Percentiles rank a stretch among this genome's conserved stretches.
These are phyloP conservation scores for Penicillium desertorum DNA, from an alignment of 495 filamentous ascomycete species.

Conservation along the genomic window DNA sequence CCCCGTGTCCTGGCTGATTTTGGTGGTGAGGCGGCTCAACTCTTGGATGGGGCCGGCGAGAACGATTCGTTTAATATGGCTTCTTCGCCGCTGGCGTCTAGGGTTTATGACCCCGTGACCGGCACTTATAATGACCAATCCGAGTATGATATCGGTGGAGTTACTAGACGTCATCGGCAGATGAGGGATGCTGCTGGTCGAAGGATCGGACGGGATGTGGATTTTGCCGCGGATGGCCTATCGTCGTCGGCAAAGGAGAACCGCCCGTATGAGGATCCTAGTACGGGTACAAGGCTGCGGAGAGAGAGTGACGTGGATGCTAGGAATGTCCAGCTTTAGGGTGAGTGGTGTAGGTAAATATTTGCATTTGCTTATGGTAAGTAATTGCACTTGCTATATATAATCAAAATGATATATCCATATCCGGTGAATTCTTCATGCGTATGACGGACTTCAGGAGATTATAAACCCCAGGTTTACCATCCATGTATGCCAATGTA, in stretches of 20 bases:
- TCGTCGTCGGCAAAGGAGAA: conserved; percentile 12
- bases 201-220: conserved; percentile 9
- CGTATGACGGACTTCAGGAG: not conserved
- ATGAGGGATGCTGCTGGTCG: conserved; percentile 15
- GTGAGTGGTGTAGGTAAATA: not conserved
- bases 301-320: conserved; percentile 25
- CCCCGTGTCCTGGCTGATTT: conserved; percentile 2
- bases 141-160: conserved; percentile 19
- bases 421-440: not conserved
- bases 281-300: conserved; percentile 18
- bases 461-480: not conserved
- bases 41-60: conserved; percentile 15
- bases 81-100: conserved; percentile 12
- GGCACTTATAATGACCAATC: conserved; percentile 17
- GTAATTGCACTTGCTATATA: not conserved
- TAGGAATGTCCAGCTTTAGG: conserved; percentile 13
- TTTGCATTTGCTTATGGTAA: not conserved
- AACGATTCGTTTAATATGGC: conserved; percentile 15
- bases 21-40: conserved; percentile 9
- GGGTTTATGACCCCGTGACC: conserved; percentile 16
- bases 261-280: conserved; percentile 25
- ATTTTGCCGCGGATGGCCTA: conserved; percentile 15
- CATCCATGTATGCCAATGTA: not conserved
- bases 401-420: not conserved
- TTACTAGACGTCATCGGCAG: conserved; percentile 13